phyloP scores from a whole-genome alignment of 306 rosid genomes.

The Dalbergia oliveri region DNA sequence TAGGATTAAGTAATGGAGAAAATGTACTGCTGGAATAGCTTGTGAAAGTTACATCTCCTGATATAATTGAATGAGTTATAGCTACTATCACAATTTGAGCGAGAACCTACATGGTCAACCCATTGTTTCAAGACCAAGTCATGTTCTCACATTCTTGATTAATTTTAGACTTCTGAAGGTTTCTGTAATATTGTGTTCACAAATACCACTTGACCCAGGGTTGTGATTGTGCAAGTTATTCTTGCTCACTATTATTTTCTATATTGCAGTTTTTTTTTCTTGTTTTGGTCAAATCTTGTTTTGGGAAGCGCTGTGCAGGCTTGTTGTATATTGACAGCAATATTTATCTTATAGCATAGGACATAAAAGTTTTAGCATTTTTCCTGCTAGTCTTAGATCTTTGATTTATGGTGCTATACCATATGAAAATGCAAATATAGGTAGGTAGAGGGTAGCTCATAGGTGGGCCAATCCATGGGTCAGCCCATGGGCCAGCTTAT shows the following conservation, averaged over 20 bases:
- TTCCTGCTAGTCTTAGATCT: no score
- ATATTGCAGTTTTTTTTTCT: neutral
- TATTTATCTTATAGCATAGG: constrained; percentile 67
- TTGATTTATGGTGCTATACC: no score
- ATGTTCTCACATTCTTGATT: neutral
- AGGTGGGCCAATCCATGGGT: no score
- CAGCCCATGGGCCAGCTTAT: no score
- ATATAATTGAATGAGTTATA: neutral
- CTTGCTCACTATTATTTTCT: constrained; percentile 20
- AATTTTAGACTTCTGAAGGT: neutral
- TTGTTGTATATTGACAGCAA: constrained; percentile 42
- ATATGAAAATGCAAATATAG: no score
- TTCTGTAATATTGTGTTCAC: constrained; percentile 19
- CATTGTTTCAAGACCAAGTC: constrained; percentile 18
- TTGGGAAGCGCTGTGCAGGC: constrained; percentile 18
- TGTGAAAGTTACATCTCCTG: constrained; percentile 7
- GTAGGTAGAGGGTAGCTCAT: no score
- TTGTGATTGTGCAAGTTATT: constrained; percentile 20
- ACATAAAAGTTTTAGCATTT: no score
- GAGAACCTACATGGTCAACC: neutral
- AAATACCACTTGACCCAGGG: constrained; percentile 5
- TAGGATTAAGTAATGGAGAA: neutral
- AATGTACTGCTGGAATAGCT: constrained; percentile 16
- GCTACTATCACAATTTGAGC: neutral
- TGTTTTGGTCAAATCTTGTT: neutral